Conservation (phyloP, 2,329 filamentous ascomycete species). For the Aspergillus ochraceoroseus region DNA sequence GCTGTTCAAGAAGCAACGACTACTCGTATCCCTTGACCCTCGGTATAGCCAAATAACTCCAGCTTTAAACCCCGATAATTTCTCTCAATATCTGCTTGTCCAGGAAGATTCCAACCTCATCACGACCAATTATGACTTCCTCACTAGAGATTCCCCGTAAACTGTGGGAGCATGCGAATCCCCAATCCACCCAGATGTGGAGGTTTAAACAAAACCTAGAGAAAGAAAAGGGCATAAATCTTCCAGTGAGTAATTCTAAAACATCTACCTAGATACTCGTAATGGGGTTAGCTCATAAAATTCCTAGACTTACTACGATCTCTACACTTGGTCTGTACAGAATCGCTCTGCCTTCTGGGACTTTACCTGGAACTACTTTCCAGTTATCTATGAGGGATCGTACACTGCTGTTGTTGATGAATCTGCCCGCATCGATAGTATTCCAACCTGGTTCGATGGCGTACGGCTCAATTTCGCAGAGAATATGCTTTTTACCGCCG, state of each 20-base stretch:
- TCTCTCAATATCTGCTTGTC: not conserved
- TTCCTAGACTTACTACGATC: conserved; percentile 42
- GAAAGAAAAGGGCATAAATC: conserved; percentile 49
- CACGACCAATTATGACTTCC: conserved; percentile 15
- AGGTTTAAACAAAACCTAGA: conserved; percentile 64
- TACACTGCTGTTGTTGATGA: conserved; percentile 64
- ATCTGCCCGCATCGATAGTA: conserved; percentile 60
- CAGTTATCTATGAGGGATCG: conserved; percentile 59
- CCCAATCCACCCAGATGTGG: conserved; percentile 60
- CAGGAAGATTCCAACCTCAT: not conserved
- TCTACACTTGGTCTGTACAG: conserved; percentile 65
- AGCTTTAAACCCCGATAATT: not conserved
- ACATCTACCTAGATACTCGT: not conserved
- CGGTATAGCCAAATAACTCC: no score
- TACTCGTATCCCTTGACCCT: no score
- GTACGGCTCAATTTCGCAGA: conserved; percentile 72
- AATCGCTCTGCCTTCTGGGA: conserved; percentile 62
- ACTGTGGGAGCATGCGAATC: conserved; percentile 64
- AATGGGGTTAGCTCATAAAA: not conserved
- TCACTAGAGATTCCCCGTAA: conserved; percentile 48
- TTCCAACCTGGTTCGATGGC: conserved; percentile 69
- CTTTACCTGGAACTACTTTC: conserved; percentile 56
- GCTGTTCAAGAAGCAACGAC: no score
- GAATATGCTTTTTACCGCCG: conserved; percentile 64
- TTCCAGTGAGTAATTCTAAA: conserved; percentile 48